These are phyloP conservation scores for Nicotiana paniculata DNA, from an alignment of 257 asterid genomes.

Conservation along the genomic window DNA sequence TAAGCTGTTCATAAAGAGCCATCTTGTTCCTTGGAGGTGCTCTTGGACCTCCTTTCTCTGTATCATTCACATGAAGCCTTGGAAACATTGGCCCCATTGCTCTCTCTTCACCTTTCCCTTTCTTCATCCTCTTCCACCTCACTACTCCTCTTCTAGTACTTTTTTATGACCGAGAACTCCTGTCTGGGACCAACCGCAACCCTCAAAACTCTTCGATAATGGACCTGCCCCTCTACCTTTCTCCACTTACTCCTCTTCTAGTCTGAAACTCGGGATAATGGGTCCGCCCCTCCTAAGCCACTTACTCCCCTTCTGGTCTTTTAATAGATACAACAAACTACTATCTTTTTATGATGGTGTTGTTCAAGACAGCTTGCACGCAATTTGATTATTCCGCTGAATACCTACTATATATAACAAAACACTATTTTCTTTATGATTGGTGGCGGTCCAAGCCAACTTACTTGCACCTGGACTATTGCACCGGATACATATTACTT, in stretches of 20 bases:
- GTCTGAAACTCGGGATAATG: not conserved
- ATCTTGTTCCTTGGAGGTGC: slow-evolving; percentile 99
- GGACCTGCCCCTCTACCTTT: not conserved
- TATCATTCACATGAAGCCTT: slow-evolving; percentile 86
- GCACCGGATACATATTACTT: not conserved
- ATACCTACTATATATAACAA: not conserved
- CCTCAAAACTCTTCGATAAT: not conserved
- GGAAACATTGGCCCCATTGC: slow-evolving; percentile 88
- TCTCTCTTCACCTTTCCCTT: slow-evolving; percentile 70
- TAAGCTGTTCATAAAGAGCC: slow-evolving; percentile 94
- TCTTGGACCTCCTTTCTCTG: slow-evolving; percentile 94
- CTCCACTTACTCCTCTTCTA: slow-evolving; percentile 3
- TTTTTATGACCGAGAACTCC: not conserved
- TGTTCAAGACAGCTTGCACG: not conserved
- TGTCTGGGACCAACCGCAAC: not conserved
- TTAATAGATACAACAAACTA: not conserved
- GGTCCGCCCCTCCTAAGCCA: not conserved
- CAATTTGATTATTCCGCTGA: not conserved
- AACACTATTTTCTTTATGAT: too few relatives aligned
- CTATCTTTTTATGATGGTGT: not conserved
- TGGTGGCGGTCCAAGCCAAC: not conserved
- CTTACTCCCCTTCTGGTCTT: not conserved
- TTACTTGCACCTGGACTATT: not conserved
- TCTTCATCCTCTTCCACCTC: slow-evolving; percentile 42
- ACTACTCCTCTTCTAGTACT: not conserved